phyloP scores from a whole-genome alignment of 805 yeast species.

The Cyberlindnera galapagoensis region DNA sequence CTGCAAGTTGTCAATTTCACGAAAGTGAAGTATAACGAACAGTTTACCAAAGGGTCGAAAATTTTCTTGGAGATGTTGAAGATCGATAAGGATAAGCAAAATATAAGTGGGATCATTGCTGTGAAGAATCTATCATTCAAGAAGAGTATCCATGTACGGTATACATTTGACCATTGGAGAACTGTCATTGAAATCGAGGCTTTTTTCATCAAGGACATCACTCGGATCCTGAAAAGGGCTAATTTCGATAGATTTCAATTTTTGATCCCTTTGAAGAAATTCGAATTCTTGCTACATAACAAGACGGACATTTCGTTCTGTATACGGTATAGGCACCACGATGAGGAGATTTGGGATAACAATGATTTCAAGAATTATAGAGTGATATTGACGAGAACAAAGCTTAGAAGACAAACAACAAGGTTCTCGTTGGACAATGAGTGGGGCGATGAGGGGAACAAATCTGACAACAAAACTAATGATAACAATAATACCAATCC shows the following conservation, averaged over 20 bases:
- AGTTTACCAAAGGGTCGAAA: conserved; percentile 31
- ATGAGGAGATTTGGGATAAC: conserved; percentile 73
- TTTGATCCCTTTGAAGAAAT: conserved; percentile 43
- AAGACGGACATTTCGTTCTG: conserved; percentile 40
- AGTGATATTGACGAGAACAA: conserved; percentile 25
- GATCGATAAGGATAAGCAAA: conserved; percentile 44
- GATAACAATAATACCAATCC: no score
- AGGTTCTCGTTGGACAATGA: conserved; percentile 14
- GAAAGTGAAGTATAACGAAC: conserved; percentile 38
- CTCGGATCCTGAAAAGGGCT: conserved; percentile 38
- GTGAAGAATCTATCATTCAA: conserved; percentile 69
- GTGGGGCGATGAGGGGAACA: no score
- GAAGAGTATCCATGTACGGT: conserved; percentile 63
- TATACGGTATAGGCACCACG: conserved; percentile 23
- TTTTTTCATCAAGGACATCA: conserved; percentile 43
- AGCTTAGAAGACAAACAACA: conserved; percentile 3
- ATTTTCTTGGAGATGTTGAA: conserved; percentile 62
- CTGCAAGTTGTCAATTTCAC: conserved; percentile 37
- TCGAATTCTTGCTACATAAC: conserved; percentile 12
- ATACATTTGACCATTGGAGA: conserved; percentile 74
- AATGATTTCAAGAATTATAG: conserved; percentile 54
- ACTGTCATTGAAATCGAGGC: conserved; percentile 68
- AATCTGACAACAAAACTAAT: no score
- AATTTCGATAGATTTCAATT: conserved; percentile 69
- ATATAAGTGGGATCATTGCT: conserved; percentile 66